Evolutionary conservation across 371 early-diverging fungal species (phyloP), one percentile per base, ranked within the genome.

Genomic region (Nosema muscidifuracis): DNA sequence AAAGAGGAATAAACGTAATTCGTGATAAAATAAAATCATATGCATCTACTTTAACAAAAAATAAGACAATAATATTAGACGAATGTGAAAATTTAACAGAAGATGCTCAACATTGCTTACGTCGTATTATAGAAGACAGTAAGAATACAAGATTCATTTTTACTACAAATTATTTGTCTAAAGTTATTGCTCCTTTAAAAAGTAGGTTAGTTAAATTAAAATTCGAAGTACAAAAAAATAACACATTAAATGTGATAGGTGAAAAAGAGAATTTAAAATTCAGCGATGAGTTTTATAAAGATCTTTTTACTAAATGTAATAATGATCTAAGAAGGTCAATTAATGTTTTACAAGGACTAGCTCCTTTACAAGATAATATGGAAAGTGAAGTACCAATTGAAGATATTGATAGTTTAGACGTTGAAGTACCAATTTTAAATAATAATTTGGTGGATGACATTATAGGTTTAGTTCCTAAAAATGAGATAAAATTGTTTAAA

Each of bases 1-100:
- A 83, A 36, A 38, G 83, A 72, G 83, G 81, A 56, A 83, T 83
- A 42, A 67, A 69, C 15, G 72, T 71, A 31, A 80, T 83, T 13
- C 82, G 90, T 40, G 91, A 93, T 38, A 74, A 74, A 50, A 78
- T 81, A 36, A 81, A 82, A 57, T 51, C 38, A 33, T 94, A 94
- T 84, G 80, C 82, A 22, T 18, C 55, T 7, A 69, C 74, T 15
- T 57, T 77, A 30, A 30, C 58, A 36, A 63, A 74, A 18, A 63
- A 71, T 16, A 78, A 83, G 57, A 72, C 77, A 12, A 73, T 83
- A n/a, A 76, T 83, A 34, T 71, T 83, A 65, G 83, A 83, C 67
- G 83, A 83, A 58, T 83, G 81, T 58, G 83, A 83, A 51, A 79
- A 83, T 67, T 73, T 83, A 30, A 83, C 83, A n/a, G 62, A 67